Evolutionary conservation across 352 stramenopile species (phyloP), one percentile per base, ranked within the genome.

Genomic region (Globisporangium nagaii): DNA sequence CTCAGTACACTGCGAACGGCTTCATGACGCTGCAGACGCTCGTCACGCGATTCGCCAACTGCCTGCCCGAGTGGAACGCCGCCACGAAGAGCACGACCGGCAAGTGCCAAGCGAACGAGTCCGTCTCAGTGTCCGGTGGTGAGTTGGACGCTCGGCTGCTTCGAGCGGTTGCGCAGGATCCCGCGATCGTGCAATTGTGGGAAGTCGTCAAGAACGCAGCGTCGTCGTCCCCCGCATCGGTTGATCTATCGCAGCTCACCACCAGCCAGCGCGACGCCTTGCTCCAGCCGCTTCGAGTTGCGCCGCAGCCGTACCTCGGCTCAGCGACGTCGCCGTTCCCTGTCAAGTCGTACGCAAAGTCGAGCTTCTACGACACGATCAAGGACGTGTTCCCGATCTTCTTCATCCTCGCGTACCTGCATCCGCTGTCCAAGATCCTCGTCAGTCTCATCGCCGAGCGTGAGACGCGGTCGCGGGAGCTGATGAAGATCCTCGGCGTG

Each of bases 401-500:
- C 36, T 97, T 96, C 56, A 75, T 96, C 30, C 64, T 97, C 31
- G 75, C 85, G 15, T 97, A 95, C 59, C 53, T 97, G 34, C 94
- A 91, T 62, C 80, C 86, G 6, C 76, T 94, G 6, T 96, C 86
- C 7, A 68, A 76, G 4, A 75, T 96, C 27, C 61, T 97, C 37
- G 66, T 89, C 7, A 64, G 76, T 19, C 71, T 98, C 48, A 93
- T 98, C 20, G 60, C 73, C n/a, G 92, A 98, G 62, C 97, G 97
- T 39, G 91, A 98, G 57, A 74, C 73, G 4, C 73, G 84, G 1
- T 71, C 93, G 37, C 87, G 91, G 19, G 92, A 98, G 60, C 79
- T 79, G 37, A 93, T 98, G 68, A 91, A 92, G 62, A 80, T 85
- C 42, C 84, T 98, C 55, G 93, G 94, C 15, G 74, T 98, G 24